Evolutionary conservation across 1,284 basidiomycete species (phyloP), one percentile per base, ranked within the genome.

Genomic region (Cryptococcus amylolentus): DNA sequence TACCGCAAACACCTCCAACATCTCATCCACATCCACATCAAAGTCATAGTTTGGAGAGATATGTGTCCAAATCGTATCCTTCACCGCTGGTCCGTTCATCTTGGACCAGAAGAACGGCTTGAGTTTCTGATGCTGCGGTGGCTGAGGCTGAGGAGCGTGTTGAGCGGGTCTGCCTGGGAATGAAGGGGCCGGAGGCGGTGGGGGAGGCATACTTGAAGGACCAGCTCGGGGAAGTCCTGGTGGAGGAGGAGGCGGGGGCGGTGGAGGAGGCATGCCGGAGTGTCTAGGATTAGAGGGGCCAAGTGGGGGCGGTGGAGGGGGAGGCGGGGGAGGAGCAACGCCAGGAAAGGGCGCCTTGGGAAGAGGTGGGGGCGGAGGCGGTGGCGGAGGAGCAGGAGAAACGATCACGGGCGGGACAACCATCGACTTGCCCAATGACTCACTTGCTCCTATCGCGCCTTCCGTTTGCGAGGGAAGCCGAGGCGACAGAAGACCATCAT

Each of bases 51-150:
- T 35, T 20, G 35, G 3, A 16, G 72, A 70, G 4, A 85, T 65
- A 35, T 89, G 85, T 56, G 79, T 81, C 91, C 91, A 95, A 5
- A 94, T 81, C 0, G 88, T 89, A 3, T 81, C 73, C 16, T 69
- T 64, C 4, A 82, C 70, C 9, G 73, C 69, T 18, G 80, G 70
- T 6, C 73, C 73, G 7, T 81, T 77, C 8, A 92, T 62, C 68
- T 95, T 94, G 63, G 86, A 88, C 91, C 92, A 95, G 73, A 92
- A 92, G 76, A 95, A 90, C 0, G 91, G 88, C 73, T 78, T 89
- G 52, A 92, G 75, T 57, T 86, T 84, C 69, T 86, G 87, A 3
- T 74, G 67, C 16, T 83, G 84, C 39, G 71, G 49, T 28, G n/a
- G 51, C 10, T 35, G 31, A 35, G 31, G 31, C 5, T 2, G 40